A percentile compares a stretch with the other conserved stretches of the same genome.
These are phyloP conservation scores for Backusella morwellensis DNA, from an alignment of 192 early-diverging fungal species.

Conservation along the genomic window DNA sequence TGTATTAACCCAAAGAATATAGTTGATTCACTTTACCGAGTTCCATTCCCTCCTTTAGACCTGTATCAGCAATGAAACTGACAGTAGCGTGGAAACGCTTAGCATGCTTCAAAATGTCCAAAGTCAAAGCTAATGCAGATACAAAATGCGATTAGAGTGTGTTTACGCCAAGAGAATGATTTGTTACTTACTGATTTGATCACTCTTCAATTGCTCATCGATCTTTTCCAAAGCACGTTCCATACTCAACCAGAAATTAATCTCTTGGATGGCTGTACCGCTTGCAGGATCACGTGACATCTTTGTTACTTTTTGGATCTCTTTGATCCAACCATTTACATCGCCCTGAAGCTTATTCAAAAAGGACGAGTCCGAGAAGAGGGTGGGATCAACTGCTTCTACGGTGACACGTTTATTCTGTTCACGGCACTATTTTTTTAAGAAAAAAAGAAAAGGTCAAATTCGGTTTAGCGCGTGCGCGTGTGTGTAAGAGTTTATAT, in stretches of 20 bases:
- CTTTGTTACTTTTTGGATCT: conserved; percentile 98
- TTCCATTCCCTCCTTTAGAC: conserved; percentile 93
- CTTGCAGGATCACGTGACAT: conserved; percentile 88
- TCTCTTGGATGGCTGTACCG: conserved; percentile 94
- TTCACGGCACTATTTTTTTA: conserved; percentile 53
- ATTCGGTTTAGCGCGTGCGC: too few relatives aligned
- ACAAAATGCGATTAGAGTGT: neutral
- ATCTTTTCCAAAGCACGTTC: conserved; percentile 91
- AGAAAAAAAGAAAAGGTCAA: neutral
- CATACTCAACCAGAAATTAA: conserved; percentile 99
- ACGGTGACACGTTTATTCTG: conserved; percentile 63
- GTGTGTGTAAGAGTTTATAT: too few relatives aligned
- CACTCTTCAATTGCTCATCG: conserved; percentile 92
- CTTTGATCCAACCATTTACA: conserved; percentile 99
- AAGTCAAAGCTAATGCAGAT: conserved; percentile 63
- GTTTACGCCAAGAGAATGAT: neutral
- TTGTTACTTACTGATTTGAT: conserved; percentile 61
- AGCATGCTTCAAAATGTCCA: conserved; percentile 93
- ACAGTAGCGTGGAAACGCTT: conserved; percentile 99
- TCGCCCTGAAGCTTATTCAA: conserved; percentile 93
- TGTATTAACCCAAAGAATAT: neutral
- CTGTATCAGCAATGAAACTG: conserved; percentile 96
- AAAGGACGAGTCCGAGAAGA: conserved; percentile 80
- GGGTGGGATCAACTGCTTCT: conserved; percentile 67
- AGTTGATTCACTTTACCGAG: conserved; percentile 41